phyloP scores from a whole-genome alignment of 805 yeast species.

The Jamesozyma gamospora region DNA sequence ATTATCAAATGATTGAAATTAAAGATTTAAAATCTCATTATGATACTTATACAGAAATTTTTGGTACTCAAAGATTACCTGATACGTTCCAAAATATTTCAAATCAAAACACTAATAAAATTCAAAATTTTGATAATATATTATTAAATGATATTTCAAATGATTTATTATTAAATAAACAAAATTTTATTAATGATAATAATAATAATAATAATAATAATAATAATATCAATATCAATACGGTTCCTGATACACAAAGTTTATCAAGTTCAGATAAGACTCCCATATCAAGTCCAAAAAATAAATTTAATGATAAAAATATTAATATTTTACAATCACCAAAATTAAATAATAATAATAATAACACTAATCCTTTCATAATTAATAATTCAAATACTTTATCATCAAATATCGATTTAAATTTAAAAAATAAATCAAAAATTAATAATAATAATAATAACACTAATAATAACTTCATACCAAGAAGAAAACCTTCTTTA shows the following conservation, averaged over 20 bases:
- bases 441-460: background rate
- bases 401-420: too few species aligned
- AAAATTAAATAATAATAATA: too few species aligned
- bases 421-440: background rate
- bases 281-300: slow-evolving; percentile 16
- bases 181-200: background rate
- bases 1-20: too few species aligned
- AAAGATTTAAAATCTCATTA: background rate
- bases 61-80: slow-evolving; percentile 21
- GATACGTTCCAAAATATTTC: slow-evolving; percentile 8
- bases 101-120: slow-evolving; percentile 1
- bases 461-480: slow-evolving; percentile 5
- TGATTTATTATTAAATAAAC: background rate
- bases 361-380: too few species aligned
- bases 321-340: too few species aligned
- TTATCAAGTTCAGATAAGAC: slow-evolving; percentile 21
- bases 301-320: background rate
- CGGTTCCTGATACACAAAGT: slow-evolving; percentile 25
- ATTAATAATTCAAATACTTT: too few species aligned
- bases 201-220: background rate
- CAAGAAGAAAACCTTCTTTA: slow-evolving; percentile 22
- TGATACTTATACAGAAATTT: slow-evolving; percentile 19
- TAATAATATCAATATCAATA: slow-evolving; percentile 16
- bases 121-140: too few species aligned
- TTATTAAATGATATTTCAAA: slow-evolving; percentile 13